Evolutionary conservation across 495 filamentous ascomycete genomes (phyloP), one percentile per base, ranked within the genome.

Genomic region (Neurospora sublineolata): DNA sequence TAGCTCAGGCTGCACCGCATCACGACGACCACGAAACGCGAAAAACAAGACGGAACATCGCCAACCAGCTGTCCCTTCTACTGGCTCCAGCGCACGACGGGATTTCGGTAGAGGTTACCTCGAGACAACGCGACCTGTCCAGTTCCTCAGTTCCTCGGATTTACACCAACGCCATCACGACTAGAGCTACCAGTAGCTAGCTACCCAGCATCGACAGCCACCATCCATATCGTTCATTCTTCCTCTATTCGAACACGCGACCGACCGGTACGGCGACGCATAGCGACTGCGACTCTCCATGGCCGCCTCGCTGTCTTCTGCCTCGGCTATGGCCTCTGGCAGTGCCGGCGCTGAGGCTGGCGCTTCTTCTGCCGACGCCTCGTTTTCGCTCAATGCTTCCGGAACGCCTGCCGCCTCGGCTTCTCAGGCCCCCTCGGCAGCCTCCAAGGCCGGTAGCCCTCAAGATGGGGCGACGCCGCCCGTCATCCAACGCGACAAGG

Each of bases 401-500:
- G 68, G 64, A 33, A 52, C 71, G 69, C 74, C 73, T 70, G 73
- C 74, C 70, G 72, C 73, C 68, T 69, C 72, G 20, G 72, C 74
- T 3, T 75, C 77, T 27, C 71, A 76, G 8, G 77, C 77, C 11
- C 75, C 77, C 68, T 73, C 77, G 20, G 72, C 76, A 70, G 71
- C 79, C 14, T 78, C 82, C 20, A 80, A 76, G 38, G 71, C 75
- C 40, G 77, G 77, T 73, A 78, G 80, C 41, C 80, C 77, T 8
- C 42, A 72, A 30, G 11, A 77, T 68, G 72, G 78, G 60, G 73
- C 80, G 36, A 60, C 77, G 33, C 37, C 68, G 37, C 44, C 71
- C 4, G 70, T 79, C 20, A 76, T 78, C 11, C 75, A 76, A 60
- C 84, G 84, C 78, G 83, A 84, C 75, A 83, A 84, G 74, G 82